Percentiles rank a stretch among this genome's conserved stretches.
Evolutionary conservation across 306 rosid species (phyloP).

Genomic region (Sicyos baderoa): DNA sequence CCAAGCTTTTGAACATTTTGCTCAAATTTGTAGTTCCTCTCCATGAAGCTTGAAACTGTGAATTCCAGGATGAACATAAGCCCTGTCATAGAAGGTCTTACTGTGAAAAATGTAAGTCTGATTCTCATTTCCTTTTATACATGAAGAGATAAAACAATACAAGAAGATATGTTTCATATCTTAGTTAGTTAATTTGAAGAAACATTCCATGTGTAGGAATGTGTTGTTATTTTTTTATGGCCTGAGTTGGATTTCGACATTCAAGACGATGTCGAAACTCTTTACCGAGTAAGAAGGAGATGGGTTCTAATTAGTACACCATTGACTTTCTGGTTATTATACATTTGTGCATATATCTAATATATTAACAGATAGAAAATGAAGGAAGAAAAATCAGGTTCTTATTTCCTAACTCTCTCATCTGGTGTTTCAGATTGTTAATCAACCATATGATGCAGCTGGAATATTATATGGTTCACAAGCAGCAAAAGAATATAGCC

Average conservation of each 20-base stretch:
- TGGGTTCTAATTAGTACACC: not conserved
- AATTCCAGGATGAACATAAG: slow-evolving; percentile 54
- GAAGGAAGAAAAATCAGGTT: not conserved
- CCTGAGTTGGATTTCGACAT: not conserved
- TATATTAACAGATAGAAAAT: not conserved
- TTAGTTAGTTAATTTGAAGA: too few species aligned
- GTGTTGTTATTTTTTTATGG: not conserved
- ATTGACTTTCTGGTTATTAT: not conserved
- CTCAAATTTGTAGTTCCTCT: slow-evolving; percentile 55
- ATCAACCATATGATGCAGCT: slow-evolving; percentile 58
- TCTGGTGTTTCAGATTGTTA: slow-evolving; percentile 40
- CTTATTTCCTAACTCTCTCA: slow-evolving; percentile 24
- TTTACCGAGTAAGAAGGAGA: not conserved
- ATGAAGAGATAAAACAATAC: not conserved
- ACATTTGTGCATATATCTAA: not conserved
- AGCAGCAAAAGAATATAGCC: slow-evolving; percentile 49
- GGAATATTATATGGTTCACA: slow-evolving; percentile 67
- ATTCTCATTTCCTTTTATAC: not conserved
- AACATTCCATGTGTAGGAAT: not conserved
- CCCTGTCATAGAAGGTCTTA: slow-evolving; percentile 43
- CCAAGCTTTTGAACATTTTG: slow-evolving; percentile 17
- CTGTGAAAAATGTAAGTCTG: slow-evolving; percentile 65
- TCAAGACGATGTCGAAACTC: not conserved
- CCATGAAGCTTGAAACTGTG: slow-evolving; percentile 86
- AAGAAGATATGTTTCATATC: not conserved